Base-by-base conservation (phyloP, 2,329 filamentous ascomycete genomes). In the Nakataea oryzae region DNA sequence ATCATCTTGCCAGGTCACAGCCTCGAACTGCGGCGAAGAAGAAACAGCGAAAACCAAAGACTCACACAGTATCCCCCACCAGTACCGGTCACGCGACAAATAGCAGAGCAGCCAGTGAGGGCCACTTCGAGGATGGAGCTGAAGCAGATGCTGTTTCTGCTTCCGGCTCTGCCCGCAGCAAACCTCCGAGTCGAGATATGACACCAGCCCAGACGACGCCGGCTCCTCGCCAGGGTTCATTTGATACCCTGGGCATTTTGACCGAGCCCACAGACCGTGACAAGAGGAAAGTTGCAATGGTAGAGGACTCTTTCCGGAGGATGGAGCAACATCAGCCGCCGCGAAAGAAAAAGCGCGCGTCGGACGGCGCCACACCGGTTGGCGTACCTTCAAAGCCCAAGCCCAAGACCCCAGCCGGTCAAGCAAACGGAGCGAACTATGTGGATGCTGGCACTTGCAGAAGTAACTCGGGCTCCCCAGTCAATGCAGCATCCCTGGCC, bases 181-280 rank as follows among this genome's bases (percentile, higher is more conserved):
- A 89, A 69, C 84, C 86, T 12, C 79, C 83, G 0, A 89, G 86
- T 68, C 81, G 86, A 61, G 86, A 89, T 66, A 77, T 84, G 66
- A 88, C 86, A 3, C 86, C 86, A 3, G 75, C 75, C 2, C 73
- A 79, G 21, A 24, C 59, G n/a, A 60, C 59, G 21, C 59, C 59
- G 2, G 60, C 60, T 11, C 59, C 60, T 41, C 78, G 81, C 8
- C 81, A 86, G 67, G 86, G 85, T 29, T 83, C 83, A 0, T 81
- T 84, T 62, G 80, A 87, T 60, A 82, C 83, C 12, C 71, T 83
- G 1, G 82, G 81, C 4, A 85, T 86, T 66, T 73, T 86, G 62
- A 87, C 84, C 0, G 85, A 86, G 65, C 83, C 81, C 8, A 87
- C 86, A 0, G 85, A 88, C 65, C 80, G 86, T 32, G 86, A 88